Base-by-base conservation (phyloP, 1,139 yeast species). In the Suhomyces bokatorum region DNA sequence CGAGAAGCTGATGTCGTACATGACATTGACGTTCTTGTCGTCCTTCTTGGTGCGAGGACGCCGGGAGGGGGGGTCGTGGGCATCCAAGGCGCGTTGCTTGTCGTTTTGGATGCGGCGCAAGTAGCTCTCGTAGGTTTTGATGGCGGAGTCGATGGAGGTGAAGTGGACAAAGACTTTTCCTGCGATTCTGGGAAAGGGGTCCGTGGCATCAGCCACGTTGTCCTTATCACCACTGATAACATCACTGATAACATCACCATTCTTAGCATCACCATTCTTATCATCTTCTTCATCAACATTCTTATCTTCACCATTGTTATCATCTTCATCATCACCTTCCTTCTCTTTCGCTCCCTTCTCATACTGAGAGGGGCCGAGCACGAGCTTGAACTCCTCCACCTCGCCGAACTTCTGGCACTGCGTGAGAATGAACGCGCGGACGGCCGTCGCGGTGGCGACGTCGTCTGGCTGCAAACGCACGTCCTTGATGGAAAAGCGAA, bases 91-190 rank as follows among this genome's bases (percentile, higher is more conserved):
- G 26, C 52, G 48, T 44, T 58, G 59, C 32, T 53, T 60, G 46
- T 63, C 67, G 33, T 46, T 45, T 39, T 60, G 63, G 27, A 68
- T 58, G 31, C 62, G 54, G 43, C 62, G 61, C 30, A 54, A 51
- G 46, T 60, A 63, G 47, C 52, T 56, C 51, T 74, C 79, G 46
- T 63, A 71, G 31, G 69, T 54, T 44, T 63, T 67, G 28, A 74
- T 70, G 16, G 75, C 70, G 4, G 73, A 53, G 47, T 73, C 78
- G 17, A 74, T 71, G 2, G 75, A 66, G 13, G 69, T 66, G 46
- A 67, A 74, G 52, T 73, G 78, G 12, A 69, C 58, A 26, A 57
- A 40, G 6, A 55, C 57, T 37, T 50, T 52, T 3, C 46, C 62
- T 33, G 38, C 31, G 17, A 42, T 17, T 36, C 24, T 20, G 24